Conservation (phyloP, 305 asterid species). For the Nicotiana rustica region DNA sequence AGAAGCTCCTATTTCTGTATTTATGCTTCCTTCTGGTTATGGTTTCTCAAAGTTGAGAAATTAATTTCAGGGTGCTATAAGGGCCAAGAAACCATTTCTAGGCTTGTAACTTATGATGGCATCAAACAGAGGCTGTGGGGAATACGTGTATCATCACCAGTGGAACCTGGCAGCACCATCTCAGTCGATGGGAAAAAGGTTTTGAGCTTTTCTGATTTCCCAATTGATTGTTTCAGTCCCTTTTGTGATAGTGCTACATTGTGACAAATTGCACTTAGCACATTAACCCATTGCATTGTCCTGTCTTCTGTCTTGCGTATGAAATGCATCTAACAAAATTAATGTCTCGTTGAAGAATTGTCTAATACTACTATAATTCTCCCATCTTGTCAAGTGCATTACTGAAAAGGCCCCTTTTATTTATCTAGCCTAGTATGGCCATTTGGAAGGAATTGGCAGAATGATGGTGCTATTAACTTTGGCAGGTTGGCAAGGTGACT, state of each 20-base stretch:
- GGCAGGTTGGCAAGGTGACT: conserved; percentile 90
- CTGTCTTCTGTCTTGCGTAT: conserved; percentile 25
- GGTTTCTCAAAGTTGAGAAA: conserved; percentile 17
- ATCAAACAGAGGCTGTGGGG: conserved; percentile 95
- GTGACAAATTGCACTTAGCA: not conserved
- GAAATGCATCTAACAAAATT: conserved; percentile 16
- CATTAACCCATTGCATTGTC: not conserved
- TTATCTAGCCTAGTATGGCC: not conserved
- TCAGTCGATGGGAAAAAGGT: conserved; percentile 88
- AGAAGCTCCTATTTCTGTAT: conserved; percentile 12
- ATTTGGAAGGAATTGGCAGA: not conserved
- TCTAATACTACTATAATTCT: not conserved
- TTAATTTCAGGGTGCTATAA: conserved; percentile 81
- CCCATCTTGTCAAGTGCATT: not conserved
- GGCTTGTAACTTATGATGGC: conserved; percentile 93
- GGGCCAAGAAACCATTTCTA: conserved; percentile 97
- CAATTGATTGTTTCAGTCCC: conserved; percentile 18
- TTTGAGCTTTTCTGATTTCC: not conserved
- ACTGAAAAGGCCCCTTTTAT: not conserved
- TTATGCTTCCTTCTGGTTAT: conserved; percentile 17
- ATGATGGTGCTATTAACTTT: conserved; percentile 22
- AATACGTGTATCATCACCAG: conserved; percentile 70
- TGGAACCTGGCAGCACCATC: conserved; percentile 75
- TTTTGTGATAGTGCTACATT: not conserved
- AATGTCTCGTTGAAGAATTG: not conserved